A percentile compares a stretch with the other conserved stretches of the same genome.
Conservation (phyloP, 768 basidiomycete species). For the Pholiota conissans region DNA sequence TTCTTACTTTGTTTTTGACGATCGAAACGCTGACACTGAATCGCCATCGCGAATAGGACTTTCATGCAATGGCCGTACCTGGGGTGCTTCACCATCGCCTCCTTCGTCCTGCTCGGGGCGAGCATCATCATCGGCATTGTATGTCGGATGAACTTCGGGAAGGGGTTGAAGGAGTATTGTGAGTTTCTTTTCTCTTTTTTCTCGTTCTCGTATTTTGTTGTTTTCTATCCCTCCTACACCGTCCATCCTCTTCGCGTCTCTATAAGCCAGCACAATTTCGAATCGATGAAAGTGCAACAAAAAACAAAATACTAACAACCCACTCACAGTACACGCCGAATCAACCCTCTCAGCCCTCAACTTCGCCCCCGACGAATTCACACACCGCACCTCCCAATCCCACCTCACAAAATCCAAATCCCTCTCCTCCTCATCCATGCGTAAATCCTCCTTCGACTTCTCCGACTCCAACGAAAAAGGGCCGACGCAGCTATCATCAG, state of each 20-base stretch:
- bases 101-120: slow-evolving; percentile 41
- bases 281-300: background rate
- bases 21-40: background rate
- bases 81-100: slow-evolving; percentile 42
- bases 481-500: background rate
- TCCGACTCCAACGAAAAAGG: no score
- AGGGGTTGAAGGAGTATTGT: slow-evolving; percentile 59
- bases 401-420: background rate
- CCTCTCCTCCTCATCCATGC: background rate
- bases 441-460: background rate
- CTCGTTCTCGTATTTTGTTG: background rate
- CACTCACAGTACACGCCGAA: slow-evolving; percentile 36
- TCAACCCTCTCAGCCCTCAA: slow-evolving; percentile 34
- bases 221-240: background rate
- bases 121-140: slow-evolving; percentile 46
- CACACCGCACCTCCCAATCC: slow-evolving; percentile 17
- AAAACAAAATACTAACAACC: background rate
- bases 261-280: no score
- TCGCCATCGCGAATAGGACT: slow-evolving; percentile 32
- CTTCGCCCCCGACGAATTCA: slow-evolving; percentile 40
- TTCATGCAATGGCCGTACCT: slow-evolving; percentile 51
- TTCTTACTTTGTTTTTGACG: background rate
- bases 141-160: slow-evolving; percentile 53
- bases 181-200: slow-evolving; percentile 19
- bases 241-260: no score